Conservation (phyloP, 108 stramenopile species). For the Skeletonema tropicum region DNA sequence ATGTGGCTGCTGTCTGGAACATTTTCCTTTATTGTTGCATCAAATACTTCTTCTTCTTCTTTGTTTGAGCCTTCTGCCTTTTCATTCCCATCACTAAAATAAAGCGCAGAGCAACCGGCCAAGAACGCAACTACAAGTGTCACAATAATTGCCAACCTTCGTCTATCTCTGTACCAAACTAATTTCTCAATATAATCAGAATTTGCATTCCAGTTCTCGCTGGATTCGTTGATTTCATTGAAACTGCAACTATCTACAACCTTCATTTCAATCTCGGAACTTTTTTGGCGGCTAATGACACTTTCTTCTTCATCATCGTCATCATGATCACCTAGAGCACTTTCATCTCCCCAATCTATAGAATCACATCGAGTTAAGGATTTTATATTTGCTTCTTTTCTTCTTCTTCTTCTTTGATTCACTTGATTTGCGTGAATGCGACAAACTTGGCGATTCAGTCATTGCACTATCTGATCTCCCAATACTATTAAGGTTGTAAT, state of each 20-base stretch:
- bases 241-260: constrained; percentile 29
- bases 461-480: neutral
- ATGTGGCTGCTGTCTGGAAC: constrained; percentile 9
- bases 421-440: neutral
- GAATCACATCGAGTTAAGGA: constrained; percentile 3
- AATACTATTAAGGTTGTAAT: constrained; percentile 37
- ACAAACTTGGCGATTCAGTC: neutral
- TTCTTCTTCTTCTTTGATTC: constrained; percentile 3
- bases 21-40: neutral
- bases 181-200: constrained; percentile 18
- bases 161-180: constrained; percentile 16
- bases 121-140: constrained; percentile 5
- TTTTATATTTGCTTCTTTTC: constrained; percentile 1
- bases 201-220: constrained; percentile 21
- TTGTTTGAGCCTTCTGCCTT: neutral
- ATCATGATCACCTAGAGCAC: constrained; percentile 11
- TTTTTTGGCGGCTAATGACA: neutral
- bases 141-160: constrained; percentile 4
- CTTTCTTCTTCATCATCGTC: neutral
- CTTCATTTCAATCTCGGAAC: constrained; percentile 1
- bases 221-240: constrained; percentile 23
- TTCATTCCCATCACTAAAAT: neutral
- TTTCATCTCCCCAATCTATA: constrained; percentile 49
- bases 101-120: constrained; percentile 14
- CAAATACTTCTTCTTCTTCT: neutral